A percentile compares a stretch with the other conserved stretches of the same genome.
Conservation (phyloP, 345 rosid species). For the Syzygium jambos region DNA sequence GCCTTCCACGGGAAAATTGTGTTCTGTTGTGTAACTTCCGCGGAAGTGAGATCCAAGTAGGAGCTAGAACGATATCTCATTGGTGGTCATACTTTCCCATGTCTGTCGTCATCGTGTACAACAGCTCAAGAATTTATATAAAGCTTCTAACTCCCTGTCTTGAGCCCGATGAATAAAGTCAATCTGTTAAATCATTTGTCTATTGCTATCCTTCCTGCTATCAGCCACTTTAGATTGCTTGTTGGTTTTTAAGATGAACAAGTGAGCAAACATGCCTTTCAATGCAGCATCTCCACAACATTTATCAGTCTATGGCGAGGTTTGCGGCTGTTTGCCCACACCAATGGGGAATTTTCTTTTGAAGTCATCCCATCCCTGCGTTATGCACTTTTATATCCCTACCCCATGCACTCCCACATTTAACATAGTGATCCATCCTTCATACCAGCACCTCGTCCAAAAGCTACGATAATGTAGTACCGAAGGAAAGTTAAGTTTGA, state of each 20-base stretch:
- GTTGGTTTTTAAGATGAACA: neutral
- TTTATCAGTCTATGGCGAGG: neutral
- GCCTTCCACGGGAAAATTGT: no score
- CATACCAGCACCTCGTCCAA: neutral
- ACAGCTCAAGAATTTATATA: neutral
- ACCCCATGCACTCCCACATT: neutral
- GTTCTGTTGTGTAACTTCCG: neutral
- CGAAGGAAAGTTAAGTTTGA: neutral
- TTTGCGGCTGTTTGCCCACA: neutral
- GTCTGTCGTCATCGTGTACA: neutral
- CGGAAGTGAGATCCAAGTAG: neutral
- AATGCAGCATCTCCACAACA: neutral
- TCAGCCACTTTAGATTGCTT: neutral
- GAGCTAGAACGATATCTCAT: neutral
- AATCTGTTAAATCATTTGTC: neutral
- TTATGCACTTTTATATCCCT: neutral
- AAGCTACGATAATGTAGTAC: neutral
- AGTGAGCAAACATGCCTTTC: neutral
- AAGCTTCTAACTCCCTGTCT: neutral
- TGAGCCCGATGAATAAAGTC: neutral
- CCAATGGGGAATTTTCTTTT: neutral
- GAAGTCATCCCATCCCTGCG: neutral
- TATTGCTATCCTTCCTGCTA: neutral
- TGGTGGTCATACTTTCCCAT: neutral
- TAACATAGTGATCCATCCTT: neutral